Conservation (phyloP, 192 early-diverging fungal genomes). For the Dispira simplex region DNA sequence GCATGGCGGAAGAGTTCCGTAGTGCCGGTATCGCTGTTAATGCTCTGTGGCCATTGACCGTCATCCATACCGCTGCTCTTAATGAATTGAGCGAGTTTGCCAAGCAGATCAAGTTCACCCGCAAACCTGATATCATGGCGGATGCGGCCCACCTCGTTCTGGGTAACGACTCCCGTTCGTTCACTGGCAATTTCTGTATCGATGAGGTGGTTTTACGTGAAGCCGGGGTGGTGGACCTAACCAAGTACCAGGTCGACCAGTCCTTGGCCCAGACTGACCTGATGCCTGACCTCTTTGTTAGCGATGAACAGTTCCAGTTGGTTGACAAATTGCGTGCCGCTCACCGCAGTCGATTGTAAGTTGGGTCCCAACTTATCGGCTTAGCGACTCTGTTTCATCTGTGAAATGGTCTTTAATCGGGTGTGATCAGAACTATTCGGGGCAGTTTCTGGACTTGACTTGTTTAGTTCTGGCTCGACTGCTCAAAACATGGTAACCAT, state of each 20-base stretch:
- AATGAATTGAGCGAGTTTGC: constrained; percentile 21
- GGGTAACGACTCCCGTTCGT: constrained; percentile 25
- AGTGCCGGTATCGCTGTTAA: constrained; percentile 57
- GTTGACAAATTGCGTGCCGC: constrained; percentile 21
- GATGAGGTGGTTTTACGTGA: constrained; percentile 64
- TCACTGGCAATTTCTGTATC: constrained; percentile 56
- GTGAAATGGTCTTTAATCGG: no score
- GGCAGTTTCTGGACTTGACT: no score
- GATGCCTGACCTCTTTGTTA: constrained; percentile 44
- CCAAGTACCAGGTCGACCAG: constrained; percentile 42
- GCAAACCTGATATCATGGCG: constrained; percentile 44
- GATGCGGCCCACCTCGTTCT: constrained; percentile 46
- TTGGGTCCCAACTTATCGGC: no score
- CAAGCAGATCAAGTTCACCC: constrained; percentile 11
- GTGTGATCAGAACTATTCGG: no score
- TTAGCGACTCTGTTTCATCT: no score
- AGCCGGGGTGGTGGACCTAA: constrained; percentile 53
- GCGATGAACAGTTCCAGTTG: constrained; percentile 24
- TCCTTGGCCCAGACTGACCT: constrained; percentile 36
- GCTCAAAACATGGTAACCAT: no score
- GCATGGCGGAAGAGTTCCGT: constrained; percentile 50
- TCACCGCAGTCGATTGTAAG: constrained; percentile 12
- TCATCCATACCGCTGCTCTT: constrained; percentile 59
- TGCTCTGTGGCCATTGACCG: constrained; percentile 57
- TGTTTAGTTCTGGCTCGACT: no score